These are phyloP conservation scores for Aspergillus campestris DNA, from an alignment of 495 filamentous ascomycete genomes.

Conservation along the genomic window DNA sequence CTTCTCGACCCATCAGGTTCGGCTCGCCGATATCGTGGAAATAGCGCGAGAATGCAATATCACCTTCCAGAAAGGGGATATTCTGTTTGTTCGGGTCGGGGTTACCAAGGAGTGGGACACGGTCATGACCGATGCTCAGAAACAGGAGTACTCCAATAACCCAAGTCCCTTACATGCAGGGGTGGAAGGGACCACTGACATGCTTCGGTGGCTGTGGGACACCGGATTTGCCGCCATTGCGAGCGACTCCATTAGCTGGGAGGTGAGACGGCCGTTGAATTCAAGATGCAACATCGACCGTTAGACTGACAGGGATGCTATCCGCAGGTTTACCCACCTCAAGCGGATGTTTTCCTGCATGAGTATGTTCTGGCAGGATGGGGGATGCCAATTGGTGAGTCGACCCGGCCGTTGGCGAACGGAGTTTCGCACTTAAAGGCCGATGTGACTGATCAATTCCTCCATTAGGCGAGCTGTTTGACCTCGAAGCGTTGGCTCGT, in stretches of 20 bases:
- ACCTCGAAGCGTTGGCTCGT: conserved; percentile 40
- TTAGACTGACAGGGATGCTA: conserved; percentile 2
- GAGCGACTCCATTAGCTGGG: conserved; percentile 40
- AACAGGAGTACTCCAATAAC: conserved; percentile 20
- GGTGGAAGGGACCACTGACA: conserved; percentile 32
- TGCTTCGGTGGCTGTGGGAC: conserved; percentile 41
- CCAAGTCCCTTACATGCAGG: conserved; percentile 27
- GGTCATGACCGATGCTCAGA: conserved; percentile 28
- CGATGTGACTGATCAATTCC: conserved; percentile 1
- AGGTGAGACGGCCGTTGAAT: conserved; percentile 17
- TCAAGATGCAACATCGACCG: conserved; percentile 1
- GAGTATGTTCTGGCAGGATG: conserved; percentile 47
- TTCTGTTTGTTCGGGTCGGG: conserved; percentile 45
- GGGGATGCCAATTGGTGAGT: conserved; percentile 48
- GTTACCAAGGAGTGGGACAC: conserved; percentile 35
- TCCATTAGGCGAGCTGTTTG: conserved; percentile 41
- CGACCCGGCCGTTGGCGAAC: no score
- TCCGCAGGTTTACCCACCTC: conserved; percentile 24
- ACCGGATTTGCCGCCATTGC: conserved; percentile 43
- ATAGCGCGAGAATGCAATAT: conserved; percentile 28
- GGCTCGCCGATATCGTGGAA: conserved; percentile 30
- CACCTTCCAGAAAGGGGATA: conserved; percentile 39
- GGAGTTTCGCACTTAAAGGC: not conserved
- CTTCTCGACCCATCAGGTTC: conserved; percentile 32
- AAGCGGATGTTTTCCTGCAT: conserved; percentile 35